Conservation (phyloP, 805 yeast species). For the Metschnikowia lachancei region DNA sequence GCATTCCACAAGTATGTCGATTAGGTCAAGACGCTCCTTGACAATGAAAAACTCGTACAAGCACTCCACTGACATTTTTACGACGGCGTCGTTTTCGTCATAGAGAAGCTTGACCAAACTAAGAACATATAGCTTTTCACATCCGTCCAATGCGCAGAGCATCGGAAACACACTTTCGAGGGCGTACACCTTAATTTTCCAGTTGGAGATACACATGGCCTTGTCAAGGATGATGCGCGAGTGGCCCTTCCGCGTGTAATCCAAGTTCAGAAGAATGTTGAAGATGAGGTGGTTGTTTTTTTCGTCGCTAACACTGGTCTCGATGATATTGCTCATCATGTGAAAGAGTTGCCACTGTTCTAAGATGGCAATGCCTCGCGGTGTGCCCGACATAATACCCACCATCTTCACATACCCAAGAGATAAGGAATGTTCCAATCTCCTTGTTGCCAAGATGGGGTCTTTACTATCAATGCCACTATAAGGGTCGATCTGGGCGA, state of each 20-base stretch:
- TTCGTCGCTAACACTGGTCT: conserved; percentile 34
- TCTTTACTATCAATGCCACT: conserved; percentile 72
- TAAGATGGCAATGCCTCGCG: conserved; percentile 64
- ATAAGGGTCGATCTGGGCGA: conserved; percentile 79
- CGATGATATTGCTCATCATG: conserved; percentile 68
- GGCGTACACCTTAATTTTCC: conserved; percentile 52
- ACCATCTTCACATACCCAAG: conserved; percentile 76
- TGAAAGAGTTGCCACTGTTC: conserved; percentile 85
- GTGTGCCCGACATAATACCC: conserved; percentile 63
- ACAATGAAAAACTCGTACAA: conserved; percentile 22
- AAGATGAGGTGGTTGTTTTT: conserved; percentile 50
- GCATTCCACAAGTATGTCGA: conserved; percentile 49
- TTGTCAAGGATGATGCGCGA: conserved; percentile 64
- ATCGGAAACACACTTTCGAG: conserved; percentile 50
- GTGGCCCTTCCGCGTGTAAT: conserved; percentile 60
- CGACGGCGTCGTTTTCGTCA: conserved; percentile 44
- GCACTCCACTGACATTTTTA: conserved; percentile 20
- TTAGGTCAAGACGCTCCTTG: conserved; percentile 33
- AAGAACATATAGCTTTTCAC: conserved; percentile 49
- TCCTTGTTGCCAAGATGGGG: conserved; percentile 63
- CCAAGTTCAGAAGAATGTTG: conserved; percentile 58
- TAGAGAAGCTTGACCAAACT: conserved; percentile 65
- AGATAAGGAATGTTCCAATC: conserved; percentile 63
- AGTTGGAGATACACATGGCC: conserved; percentile 56
- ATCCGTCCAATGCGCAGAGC: conserved; percentile 34